A percentile compares a stretch with the other conserved stretches of the same genome.
phyloP scores from a whole-genome alignment of 306 rosid species.

The Cucurbita ficifolia region DNA sequence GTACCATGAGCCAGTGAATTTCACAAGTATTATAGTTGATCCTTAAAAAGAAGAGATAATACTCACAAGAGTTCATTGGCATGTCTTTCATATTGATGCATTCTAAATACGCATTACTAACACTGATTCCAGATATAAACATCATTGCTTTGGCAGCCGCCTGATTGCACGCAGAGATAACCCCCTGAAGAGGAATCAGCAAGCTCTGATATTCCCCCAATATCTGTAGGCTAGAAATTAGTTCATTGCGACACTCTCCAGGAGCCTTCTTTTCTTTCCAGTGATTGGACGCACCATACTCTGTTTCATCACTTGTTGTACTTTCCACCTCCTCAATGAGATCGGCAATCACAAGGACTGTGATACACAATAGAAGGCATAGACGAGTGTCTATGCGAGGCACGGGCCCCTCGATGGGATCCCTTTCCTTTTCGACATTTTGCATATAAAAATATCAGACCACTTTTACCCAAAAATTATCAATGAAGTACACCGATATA shows the following conservation, averaged over 20 bases:
- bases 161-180: slow-evolving; percentile 65
- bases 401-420: slow-evolving; percentile 97
- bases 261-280: slow-evolving; percentile 49
- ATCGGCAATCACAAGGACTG: slow-evolving; percentile 65
- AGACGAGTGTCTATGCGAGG: slow-evolving; percentile 87
- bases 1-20: not conserved
- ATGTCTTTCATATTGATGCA: slow-evolving; percentile 52
- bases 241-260: slow-evolving; percentile 43
- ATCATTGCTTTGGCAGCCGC: slow-evolving; percentile 89
- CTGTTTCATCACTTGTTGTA: slow-evolving; percentile 29
- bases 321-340: slow-evolving; percentile 79
- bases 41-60: not conserved
- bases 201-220: slow-evolving; percentile 78
- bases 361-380: slow-evolving; percentile 74
- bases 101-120: slow-evolving; percentile 65
- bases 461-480: not conserved
- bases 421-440: slow-evolving; percentile 54
- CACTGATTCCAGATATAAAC: slow-evolving; percentile 52
- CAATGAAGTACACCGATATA: not conserved
- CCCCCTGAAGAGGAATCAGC: slow-evolving; percentile 68
- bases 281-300: slow-evolving; percentile 23
- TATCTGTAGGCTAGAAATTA: slow-evolving; percentile 63
- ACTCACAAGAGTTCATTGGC: slow-evolving; percentile 73
- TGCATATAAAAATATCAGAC: not conserved
- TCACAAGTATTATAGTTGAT: not conserved